These are phyloP conservation scores for Lophiostoma macrostomum DNA, from an alignment of 495 filamentous ascomycete genomes.

Conservation along the genomic window DNA sequence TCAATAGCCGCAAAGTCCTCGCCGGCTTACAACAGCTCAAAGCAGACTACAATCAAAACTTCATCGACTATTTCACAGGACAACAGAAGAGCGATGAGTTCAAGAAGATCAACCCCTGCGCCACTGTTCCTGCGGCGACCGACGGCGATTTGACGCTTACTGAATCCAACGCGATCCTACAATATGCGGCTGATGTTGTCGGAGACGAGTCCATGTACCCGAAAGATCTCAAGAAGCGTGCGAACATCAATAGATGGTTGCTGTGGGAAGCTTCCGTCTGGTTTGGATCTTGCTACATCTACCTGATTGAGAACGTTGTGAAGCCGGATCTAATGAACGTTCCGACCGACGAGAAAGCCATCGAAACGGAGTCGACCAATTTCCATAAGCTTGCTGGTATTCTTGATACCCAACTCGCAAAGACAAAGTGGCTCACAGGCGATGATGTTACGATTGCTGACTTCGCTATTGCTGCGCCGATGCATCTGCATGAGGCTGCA, in stretches of 20 bases:
- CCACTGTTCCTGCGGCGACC: conserved; percentile 37
- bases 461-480: conserved; percentile 39
- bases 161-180: conserved; percentile 42
- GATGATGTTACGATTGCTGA: conserved; percentile 41
- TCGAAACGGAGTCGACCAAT: conserved; percentile 28
- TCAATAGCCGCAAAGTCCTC: conserved; percentile 40
- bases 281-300: conserved; percentile 38
- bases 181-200: conserved; percentile 37
- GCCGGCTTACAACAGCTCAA: conserved; percentile 39
- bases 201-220: conserved; percentile 27
- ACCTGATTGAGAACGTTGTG: conserved; percentile 40
- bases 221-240: conserved; percentile 36
- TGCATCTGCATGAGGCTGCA: conserved; percentile 36
- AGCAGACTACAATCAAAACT: conserved; percentile 35
- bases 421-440: conserved; percentile 39
- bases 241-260: conserved; percentile 38
- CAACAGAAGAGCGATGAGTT: conserved; percentile 37
- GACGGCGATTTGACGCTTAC: conserved; percentile 37
- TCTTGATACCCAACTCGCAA: conserved; percentile 36
- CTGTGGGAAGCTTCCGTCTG: conserved; percentile 40
- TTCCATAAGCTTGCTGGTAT: conserved; percentile 37
- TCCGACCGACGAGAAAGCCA: conserved; percentile 33
- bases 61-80: conserved; percentile 39
- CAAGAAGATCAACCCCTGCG: conserved; percentile 38
- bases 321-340: conserved; percentile 36